Percentiles rank a stretch among this genome's conserved stretches.
Evolutionary conservation across 257 asterid genomes (phyloP).

Genomic region (Salvia splendens): DNA sequence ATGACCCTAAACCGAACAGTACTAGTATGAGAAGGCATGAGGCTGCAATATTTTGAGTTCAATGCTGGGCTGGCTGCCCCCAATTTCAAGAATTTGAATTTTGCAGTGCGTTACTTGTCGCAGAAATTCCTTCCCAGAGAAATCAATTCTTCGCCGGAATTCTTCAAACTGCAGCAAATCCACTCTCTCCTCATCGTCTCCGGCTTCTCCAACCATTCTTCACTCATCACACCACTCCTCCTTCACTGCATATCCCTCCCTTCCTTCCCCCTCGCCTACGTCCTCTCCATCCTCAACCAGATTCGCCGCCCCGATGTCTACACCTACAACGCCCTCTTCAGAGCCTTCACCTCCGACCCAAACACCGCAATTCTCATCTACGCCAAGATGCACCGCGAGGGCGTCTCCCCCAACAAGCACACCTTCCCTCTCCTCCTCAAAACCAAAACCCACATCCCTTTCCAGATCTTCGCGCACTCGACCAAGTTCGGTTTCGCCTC

Average conservation of each 20-base stretch:
- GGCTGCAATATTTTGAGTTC: too few relatives aligned
- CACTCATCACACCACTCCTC: slow-evolving; percentile 29
- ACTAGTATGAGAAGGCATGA: too few relatives aligned
- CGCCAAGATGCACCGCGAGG: slow-evolving; percentile 41
- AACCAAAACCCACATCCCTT: slow-evolving; percentile 38
- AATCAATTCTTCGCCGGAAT: slow-evolving; percentile 22
- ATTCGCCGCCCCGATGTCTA: slow-evolving; percentile 33
- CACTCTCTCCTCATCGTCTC: slow-evolving; percentile 42
- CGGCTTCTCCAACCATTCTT: slow-evolving; percentile 31
- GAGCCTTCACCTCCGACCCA: slow-evolving; percentile 40
- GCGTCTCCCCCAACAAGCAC: slow-evolving; percentile 51
- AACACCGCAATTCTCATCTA: slow-evolving; percentile 35
- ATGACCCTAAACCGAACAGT: too few relatives aligned
- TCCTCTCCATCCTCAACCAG: slow-evolving; percentile 30
- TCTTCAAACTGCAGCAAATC: slow-evolving; percentile 30
- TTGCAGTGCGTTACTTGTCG: slow-evolving; percentile 29
- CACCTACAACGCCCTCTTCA: slow-evolving; percentile 51
- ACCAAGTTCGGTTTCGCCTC: slow-evolving; percentile 48
- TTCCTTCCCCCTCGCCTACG: slow-evolving; percentile 36
- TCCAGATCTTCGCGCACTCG: slow-evolving; percentile 41
- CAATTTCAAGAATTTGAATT: slow-evolving; percentile 15
- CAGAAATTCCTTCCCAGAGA: slow-evolving; percentile 25
- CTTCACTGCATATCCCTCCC: slow-evolving; percentile 38
- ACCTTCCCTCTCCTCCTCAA: slow-evolving; percentile 64
- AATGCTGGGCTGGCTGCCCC: neutral